phyloP scores from a whole-genome alignment of 164 flowering plant species.

The Buxus sempervirens region DNA sequence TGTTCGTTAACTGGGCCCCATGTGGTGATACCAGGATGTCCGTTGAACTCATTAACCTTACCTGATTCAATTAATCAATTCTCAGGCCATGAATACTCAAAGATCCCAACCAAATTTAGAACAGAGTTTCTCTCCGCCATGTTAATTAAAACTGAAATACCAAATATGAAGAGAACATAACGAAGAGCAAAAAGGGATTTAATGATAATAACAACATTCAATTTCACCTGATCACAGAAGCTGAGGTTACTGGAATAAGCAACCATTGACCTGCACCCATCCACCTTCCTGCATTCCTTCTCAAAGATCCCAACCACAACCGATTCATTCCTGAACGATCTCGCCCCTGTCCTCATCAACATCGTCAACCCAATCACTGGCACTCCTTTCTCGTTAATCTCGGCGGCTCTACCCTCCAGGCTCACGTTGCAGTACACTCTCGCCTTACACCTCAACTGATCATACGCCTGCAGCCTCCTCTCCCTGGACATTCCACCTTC shows the following conservation, averaged over 20 bases:
- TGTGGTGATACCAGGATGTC: slow-evolving; percentile 65
- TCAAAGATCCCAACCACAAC: slow-evolving; percentile 49
- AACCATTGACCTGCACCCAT: slow-evolving; percentile 48
- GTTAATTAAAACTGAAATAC: no score
- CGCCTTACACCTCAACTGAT: slow-evolving; percentile 70
- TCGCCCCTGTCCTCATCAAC: slow-evolving; percentile 65
- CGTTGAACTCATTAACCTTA: slow-evolving; percentile 56
- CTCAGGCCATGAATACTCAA: no score
- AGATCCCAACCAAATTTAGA: no score
- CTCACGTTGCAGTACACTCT: slow-evolving; percentile 51
- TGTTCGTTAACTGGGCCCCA: slow-evolving; percentile 75
- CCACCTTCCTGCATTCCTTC: slow-evolving; percentile 53
- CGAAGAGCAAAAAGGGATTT: background rate
- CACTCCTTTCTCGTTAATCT: slow-evolving; percentile 1
- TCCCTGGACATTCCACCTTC: slow-evolving; percentile 65
- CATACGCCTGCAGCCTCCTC: slow-evolving; percentile 54
- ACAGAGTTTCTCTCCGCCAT: background rate
- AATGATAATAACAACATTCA: no score
- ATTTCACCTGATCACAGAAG: slow-evolving; percentile 88
- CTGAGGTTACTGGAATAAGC: slow-evolving; percentile 59
- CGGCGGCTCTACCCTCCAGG: slow-evolving; percentile 8
- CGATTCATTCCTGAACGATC: slow-evolving; percentile 63
- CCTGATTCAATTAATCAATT: slow-evolving; percentile 36
- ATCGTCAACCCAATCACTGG: slow-evolving; percentile 58
- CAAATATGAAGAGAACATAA: background rate